Evolutionary conservation across 139 green algal genomes (phyloP), one percentile per base, ranked within the genome.

Genomic region (Choricystis sp.): DNA sequence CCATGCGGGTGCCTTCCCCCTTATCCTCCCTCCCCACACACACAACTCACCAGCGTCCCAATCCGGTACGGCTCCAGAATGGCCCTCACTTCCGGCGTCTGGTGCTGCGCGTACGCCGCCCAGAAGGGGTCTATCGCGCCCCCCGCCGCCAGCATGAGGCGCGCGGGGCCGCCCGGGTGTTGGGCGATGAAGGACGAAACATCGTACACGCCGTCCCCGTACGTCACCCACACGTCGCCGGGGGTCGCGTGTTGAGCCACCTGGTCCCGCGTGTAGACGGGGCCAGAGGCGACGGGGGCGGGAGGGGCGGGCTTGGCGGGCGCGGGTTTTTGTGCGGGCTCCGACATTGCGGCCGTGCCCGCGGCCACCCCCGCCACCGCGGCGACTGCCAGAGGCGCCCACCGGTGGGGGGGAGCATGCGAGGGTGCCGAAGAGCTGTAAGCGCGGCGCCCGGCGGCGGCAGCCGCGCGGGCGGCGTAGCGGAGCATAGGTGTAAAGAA

Each of bases 181-280:
- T 59, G 26, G 31, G 73, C 74, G 22, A 74, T 62, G 57, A 72
- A 85, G 14, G 78, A 59, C 29, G 67, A 92, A 26, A 96, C 78
- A 67, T 96, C 88, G 60, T 96, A 96, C 26, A 96, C 88, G 2
- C 83, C 82, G 40, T 86, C 82, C 66, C 85, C 76, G 74, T 85
- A 91, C 0, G 84, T 95, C 3, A 96, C 87, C 88, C 88, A 96
- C 26, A 95, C 79, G 28, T 86, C 57, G 9, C 62, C 49, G 25
- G 68, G 70, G 29, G 56, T 85, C 22, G 69, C 74, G 69, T 95
- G 87, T 61, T 83, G 78, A 20, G 83, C 77, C 22, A 95, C 86
- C 60, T 95, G 86, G 30, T 84, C 77, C 26, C 63, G 59, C 29
- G 63, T 68, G 68, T 72, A 81, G 67, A 71, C 58, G 2, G 64